Percentiles rank a stretch among this genome's conserved stretches.
These are phyloP conservation scores for Orbilia quercus DNA, from an alignment of 2,329 filamentous ascomycete genomes.

Conservation along the genomic window DNA sequence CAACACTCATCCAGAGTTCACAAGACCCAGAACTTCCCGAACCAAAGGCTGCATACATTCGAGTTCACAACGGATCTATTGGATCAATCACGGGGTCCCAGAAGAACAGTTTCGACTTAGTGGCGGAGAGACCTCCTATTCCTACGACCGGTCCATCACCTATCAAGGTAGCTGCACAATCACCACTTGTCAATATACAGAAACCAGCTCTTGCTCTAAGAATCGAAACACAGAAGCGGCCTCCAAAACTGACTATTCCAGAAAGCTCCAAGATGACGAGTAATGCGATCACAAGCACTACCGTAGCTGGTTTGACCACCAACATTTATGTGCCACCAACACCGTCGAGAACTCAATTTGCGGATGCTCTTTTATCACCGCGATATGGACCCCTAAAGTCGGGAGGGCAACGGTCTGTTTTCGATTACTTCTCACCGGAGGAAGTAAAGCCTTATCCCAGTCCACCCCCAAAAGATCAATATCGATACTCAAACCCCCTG, in stretches of 20 bases:
- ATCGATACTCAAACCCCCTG: constrained; percentile 45
- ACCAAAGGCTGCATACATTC: constrained; percentile 41
- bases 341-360: constrained; percentile 41
- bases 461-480: constrained; percentile 23
- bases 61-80: constrained; percentile 19
- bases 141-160: constrained; percentile 6
- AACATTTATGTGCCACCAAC: constrained; percentile 54
- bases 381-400: constrained; percentile 5
- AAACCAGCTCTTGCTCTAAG: constrained; percentile 6
- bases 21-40: constrained; percentile 30
- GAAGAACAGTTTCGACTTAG: constrained; percentile 2
- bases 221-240: constrained; percentile 25
- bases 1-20: constrained; percentile 48
- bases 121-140: constrained; percentile 4
- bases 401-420: constrained; percentile 4
- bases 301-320: constrained; percentile 38
- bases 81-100: constrained; percentile 6
- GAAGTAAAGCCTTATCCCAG: constrained; percentile 6
- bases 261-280: neutral
- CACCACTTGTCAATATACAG: constrained; percentile 4
- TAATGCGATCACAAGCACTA: constrained; percentile 43
- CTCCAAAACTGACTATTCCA: constrained; percentile 46
- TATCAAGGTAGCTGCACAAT: constrained; percentile 1
- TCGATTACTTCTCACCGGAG: constrained; percentile 17
- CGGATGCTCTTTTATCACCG: constrained; percentile 17